Percentiles rank a stretch among this genome's conserved stretches.
phyloP scores from a whole-genome alignment of 2,329 filamentous ascomycete genomes.

The Aspergillus luchuensis region DNA sequence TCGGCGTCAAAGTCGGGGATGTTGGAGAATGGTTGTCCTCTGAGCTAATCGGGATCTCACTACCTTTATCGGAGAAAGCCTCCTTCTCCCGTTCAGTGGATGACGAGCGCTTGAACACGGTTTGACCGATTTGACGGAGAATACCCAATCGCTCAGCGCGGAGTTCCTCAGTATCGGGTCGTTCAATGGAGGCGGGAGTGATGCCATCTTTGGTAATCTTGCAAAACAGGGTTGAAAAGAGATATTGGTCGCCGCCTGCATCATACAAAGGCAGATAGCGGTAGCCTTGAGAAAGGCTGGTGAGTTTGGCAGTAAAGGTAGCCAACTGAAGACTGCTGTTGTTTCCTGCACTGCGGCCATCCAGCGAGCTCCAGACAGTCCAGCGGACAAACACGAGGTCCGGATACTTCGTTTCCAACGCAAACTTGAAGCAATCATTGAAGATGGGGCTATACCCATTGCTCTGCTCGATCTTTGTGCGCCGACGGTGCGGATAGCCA shows the following conservation, averaged over 20 bases:
- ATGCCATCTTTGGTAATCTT: conserved; percentile 68
- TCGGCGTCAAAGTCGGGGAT: conserved; percentile 40
- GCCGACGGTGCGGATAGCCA: conserved; percentile 72
- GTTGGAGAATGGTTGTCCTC: conserved; percentile 35
- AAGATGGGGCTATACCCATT: conserved; percentile 96
- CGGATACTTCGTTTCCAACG: conserved; percentile 88
- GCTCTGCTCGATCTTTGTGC: conserved; percentile 77
- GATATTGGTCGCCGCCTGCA: conserved; percentile 83
- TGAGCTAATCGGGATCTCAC: conserved; percentile 29
- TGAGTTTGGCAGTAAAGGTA: conserved; percentile 89
- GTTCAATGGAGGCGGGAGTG: conserved; percentile 44
- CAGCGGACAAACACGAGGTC: conserved; percentile 92
- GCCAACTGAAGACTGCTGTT: conserved; percentile 68
- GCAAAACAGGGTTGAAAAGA: conserved; percentile 94
- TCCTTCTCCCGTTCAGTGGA: conserved; percentile 44
- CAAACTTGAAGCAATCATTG: conserved; percentile 75
- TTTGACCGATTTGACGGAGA: conserved; percentile 46
- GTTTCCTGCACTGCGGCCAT: conserved; percentile 70
- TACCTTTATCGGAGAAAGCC: conserved; percentile 30
- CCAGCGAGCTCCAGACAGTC: conserved; percentile 83
- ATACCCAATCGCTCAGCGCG: conserved; percentile 45
- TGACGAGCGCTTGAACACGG: conserved; percentile 47
- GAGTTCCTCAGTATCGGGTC: conserved; percentile 41
- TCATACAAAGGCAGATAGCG: conserved; percentile 89
- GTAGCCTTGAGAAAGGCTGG: conserved; percentile 86